Percentiles rank a stretch among this genome's conserved stretches.
phyloP scores from a whole-genome alignment of 495 filamentous ascomycete species.

The Amniculicola lignicola region DNA sequence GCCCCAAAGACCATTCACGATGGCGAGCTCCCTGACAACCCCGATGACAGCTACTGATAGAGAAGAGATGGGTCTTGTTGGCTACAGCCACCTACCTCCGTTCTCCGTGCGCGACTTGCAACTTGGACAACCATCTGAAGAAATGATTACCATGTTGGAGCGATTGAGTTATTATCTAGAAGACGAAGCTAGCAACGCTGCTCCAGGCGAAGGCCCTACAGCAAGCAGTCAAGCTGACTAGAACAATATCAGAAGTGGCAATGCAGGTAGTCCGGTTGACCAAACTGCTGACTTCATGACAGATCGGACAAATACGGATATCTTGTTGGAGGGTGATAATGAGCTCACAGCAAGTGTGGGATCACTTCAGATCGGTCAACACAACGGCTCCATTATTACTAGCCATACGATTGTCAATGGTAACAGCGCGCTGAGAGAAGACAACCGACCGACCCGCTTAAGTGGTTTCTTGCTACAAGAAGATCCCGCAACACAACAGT shows the following conservation, averaged over 20 bases:
- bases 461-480: background rate
- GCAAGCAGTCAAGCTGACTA: no score
- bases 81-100: no score
- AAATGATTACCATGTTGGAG: no score
- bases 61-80: background rate
- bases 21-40: background rate
- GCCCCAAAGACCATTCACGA: background rate
- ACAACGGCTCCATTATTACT: background rate
- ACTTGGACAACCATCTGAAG: no score
- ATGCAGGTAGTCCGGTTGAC: no score
- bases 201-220: no score
- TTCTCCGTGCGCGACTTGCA: no score
- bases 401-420: conserved; percentile 2
- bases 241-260: no score
- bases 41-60: background rate
- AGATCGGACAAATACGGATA: no score
- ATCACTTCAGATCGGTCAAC: background rate
- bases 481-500: background rate
- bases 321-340: background rate
- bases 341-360: conserved; percentile 3
- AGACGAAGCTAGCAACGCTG: no score
- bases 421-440: background rate
- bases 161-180: no score
- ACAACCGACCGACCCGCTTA: conserved; percentile 3
- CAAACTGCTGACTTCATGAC: no score